phyloP scores from a whole-genome alignment of 1,284 basidiomycete species.

The Ganoderma lingzhi region DNA sequence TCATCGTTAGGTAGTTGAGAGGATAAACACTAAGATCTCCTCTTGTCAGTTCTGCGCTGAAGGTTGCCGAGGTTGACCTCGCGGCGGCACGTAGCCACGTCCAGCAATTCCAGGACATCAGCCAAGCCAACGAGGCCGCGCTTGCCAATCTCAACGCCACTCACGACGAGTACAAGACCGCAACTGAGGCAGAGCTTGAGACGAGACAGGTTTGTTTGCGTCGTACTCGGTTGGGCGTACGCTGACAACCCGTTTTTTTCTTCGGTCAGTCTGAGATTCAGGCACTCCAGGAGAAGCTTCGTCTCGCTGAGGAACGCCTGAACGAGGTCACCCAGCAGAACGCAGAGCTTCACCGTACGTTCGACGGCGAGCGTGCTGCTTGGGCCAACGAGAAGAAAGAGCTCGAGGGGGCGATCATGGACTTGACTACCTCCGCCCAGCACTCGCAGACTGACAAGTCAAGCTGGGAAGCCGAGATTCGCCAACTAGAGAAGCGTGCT shows the following conservation, averaged over 20 bases:
- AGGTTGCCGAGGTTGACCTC: conserved; percentile 80
- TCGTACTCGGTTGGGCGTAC: no score
- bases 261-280: conserved; percentile 68
- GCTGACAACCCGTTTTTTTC: conserved; percentile 9
- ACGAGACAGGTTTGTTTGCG: conserved; percentile 65
- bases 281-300: conserved; percentile 70
- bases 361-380: conserved; percentile 70
- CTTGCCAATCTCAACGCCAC: conserved; percentile 74
- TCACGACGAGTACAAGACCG: conserved; percentile 81
- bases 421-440: conserved; percentile 75
- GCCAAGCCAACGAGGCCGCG: conserved; percentile 82
- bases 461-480: conserved; percentile 70
- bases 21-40: background rate
- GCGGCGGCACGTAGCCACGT: conserved; percentile 75
- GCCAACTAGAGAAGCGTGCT: conserved; percentile 72
- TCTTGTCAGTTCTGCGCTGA: conserved; percentile 68
- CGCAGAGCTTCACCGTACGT: conserved; percentile 65
- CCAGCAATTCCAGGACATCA: conserved; percentile 86
- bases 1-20: background rate
- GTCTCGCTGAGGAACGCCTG: conserved; percentile 65
- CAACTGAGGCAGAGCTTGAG: conserved; percentile 71
- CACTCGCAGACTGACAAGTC: conserved; percentile 68
- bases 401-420: conserved; percentile 80
- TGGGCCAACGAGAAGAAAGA: conserved; percentile 84
- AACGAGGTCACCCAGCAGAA: conserved; percentile 58